Evolutionary conservation across 1,139 yeast species (phyloP), one percentile per base, ranked within the genome.

Genomic region (Sugiyamaella novakii): DNA sequence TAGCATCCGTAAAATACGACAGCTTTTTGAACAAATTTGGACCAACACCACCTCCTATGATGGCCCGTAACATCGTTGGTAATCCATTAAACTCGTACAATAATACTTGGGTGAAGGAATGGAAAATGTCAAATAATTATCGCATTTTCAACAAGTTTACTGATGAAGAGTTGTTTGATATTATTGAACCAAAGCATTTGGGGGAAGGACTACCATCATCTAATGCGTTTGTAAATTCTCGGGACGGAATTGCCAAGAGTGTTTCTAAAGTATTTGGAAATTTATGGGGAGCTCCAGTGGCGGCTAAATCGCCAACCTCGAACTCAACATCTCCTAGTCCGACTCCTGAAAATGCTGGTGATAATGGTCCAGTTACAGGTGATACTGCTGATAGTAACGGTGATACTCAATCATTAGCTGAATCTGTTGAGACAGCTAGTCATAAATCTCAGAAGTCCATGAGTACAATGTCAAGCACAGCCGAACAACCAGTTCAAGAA

Each of bases 111-210:
- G 74, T 85, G 15, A 73, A 74, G 5, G 64, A 63, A 11, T 92
- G 98, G 95, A 75, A 74, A 55, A 55, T 62, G 24, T 82, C 96
- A 0, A 75, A 78, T 51, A 88, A 87, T 62, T 91, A 73, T 67
- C 69, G 76, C 42, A 76, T 88, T 5, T 92, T 95, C 78, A 76
- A 85, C 60, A 60, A 70, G 22, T 75, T 74, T 56, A 87, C 97
- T 1, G 98, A 91, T 64, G 95, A 87, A 62, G 91, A 91, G 60
- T 74, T 92, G 28, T 91, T 91, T 70, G 95, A 89, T 61, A 81
- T 92, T 55, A 82, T 88, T 50, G 87, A 83, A 53, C 96, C 97
- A 0, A 75, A 76, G 51, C 97, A 91, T 66, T 64, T 81, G 46
- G 79, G 55, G 10, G 41, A 46, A 29, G 24, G 35, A 10, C 5